These are phyloP conservation scores for Neoarthrinium moseri DNA, from an alignment of 2,329 filamentous ascomycete species.

Conservation along the genomic window DNA sequence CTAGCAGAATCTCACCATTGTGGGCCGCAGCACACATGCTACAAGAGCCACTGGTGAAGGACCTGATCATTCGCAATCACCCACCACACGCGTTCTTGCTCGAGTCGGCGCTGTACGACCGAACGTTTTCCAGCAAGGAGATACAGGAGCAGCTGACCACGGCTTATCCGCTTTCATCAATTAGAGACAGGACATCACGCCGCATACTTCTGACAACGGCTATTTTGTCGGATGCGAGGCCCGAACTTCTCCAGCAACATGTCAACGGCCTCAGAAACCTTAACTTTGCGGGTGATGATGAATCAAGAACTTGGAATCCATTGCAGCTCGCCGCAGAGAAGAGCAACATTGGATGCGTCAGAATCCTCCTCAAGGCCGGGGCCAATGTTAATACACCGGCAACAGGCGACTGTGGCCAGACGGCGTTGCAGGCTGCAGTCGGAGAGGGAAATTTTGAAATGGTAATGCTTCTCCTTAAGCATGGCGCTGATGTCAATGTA, in stretches of 20 bases:
- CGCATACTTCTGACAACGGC: neutral
- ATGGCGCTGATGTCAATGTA: too few species aligned
- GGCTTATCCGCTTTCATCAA: too few species aligned
- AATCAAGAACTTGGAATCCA: too few species aligned
- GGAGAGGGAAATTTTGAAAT: neutral
- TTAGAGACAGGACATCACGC: neutral
- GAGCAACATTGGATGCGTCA: neutral
- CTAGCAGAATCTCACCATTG: neutral
- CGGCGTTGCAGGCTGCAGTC: neutral
- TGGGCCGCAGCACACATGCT: neutral
- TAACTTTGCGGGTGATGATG: too few species aligned
- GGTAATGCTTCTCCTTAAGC: too few species aligned
- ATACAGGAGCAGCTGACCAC: too few species aligned
- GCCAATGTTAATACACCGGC: neutral
- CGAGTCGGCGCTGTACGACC: neutral
- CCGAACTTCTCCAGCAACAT: neutral
- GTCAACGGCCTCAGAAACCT: too few species aligned
- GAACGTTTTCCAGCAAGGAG: too few species aligned
- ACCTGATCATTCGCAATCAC: neutral
- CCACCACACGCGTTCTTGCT: neutral
- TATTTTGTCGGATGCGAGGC: too few species aligned
- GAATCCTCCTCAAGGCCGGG: neutral
- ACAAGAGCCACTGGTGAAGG: neutral
- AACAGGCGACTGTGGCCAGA: neutral
- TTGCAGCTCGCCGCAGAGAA: neutral